Evolutionary conservation across 2,329 filamentous ascomycete genomes (phyloP).

Genomic region (Coniosporium tulheliwenetii): DNA sequence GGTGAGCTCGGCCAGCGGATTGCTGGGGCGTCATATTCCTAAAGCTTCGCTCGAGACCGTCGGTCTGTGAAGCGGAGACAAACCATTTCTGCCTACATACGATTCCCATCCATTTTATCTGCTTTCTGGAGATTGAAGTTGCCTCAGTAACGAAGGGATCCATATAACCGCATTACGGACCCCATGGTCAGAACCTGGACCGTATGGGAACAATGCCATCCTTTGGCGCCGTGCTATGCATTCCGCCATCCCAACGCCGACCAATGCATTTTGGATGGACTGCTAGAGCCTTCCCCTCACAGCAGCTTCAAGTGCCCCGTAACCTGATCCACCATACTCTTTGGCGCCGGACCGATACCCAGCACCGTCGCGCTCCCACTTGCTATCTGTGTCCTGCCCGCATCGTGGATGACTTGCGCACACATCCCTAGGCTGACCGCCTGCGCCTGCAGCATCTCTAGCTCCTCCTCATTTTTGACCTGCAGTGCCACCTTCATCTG

Average conservation of each 20-base stretch:
- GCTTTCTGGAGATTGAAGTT: too few relatives aligned
- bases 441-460: slow-evolving; percentile 61
- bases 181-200: too few relatives aligned
- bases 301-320: slow-evolving; percentile 75
- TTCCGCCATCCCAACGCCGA: too few relatives aligned
- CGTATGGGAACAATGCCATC: too few relatives aligned
- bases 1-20: slow-evolving; percentile 50
- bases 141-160: too few relatives aligned
- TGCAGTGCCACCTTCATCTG: slow-evolving; percentile 93
- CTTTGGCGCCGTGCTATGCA: too few relatives aligned
- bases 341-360: slow-evolving; percentile 59
- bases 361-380: slow-evolving; percentile 84
- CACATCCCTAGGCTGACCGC: slow-evolving; percentile 74
- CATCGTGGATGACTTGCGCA: slow-evolving; percentile 82
- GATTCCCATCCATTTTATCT: neutral
- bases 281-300: slow-evolving; percentile 23
- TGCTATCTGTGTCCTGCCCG: slow-evolving; percentile 94
- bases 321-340: slow-evolving; percentile 72
- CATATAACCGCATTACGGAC: too few relatives aligned
- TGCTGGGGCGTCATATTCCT: slow-evolving; percentile 68
- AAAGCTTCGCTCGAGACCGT: slow-evolving; percentile 71
- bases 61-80: slow-evolving; percentile 74
- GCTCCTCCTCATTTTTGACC: slow-evolving; percentile 66
- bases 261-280: too few relatives aligned
- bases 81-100: slow-evolving; percentile 69